phyloP scores from a whole-genome alignment of 2,329 filamentous ascomycete species.

The Diaporthe velutina region DNA sequence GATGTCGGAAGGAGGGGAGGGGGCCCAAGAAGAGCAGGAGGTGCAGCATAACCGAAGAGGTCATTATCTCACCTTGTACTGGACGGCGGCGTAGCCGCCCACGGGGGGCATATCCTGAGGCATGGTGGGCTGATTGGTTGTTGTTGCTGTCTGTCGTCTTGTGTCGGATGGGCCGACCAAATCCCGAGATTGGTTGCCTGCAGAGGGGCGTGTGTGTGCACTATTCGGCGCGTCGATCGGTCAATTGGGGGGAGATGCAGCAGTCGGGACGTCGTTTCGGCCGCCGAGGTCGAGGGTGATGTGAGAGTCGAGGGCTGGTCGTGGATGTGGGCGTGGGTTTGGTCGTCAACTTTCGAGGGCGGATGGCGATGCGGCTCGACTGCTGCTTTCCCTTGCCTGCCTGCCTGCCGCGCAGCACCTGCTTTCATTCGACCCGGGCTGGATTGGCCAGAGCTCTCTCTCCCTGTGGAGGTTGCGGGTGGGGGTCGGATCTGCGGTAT shows the following conservation, averaged over 20 bases:
- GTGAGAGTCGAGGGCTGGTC: background rate
- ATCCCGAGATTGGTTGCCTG: background rate
- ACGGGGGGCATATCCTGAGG: conserved; percentile 96
- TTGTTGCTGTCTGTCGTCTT: background rate
- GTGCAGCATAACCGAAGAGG: background rate
- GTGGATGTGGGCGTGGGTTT: background rate
- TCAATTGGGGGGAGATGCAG: background rate
- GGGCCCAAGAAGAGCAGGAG: too few relatives aligned
- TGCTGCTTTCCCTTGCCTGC: background rate
- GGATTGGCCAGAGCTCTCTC: conserved; percentile 26
- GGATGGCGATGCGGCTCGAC: conserved; percentile 20
- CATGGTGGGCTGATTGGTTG: conserved; percentile 70
- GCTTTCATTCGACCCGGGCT: background rate
- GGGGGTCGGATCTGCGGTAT: background rate
- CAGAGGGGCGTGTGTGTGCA: too few relatives aligned
- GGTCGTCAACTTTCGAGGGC: background rate
- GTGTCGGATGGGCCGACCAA: conserved; percentile 10
- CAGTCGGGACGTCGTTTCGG: background rate
- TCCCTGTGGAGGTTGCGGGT: conserved; percentile 6
- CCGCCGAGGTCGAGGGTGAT: background rate
- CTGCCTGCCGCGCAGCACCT: background rate
- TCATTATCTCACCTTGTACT: conserved; percentile 83
- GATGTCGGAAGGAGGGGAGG: background rate
- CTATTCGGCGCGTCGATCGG: background rate
- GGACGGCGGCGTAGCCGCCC: conserved; percentile 95